These are phyloP conservation scores for Onygenales sp. DNA, from an alignment of 2,329 filamentous ascomycete species.

Conservation along the genomic window DNA sequence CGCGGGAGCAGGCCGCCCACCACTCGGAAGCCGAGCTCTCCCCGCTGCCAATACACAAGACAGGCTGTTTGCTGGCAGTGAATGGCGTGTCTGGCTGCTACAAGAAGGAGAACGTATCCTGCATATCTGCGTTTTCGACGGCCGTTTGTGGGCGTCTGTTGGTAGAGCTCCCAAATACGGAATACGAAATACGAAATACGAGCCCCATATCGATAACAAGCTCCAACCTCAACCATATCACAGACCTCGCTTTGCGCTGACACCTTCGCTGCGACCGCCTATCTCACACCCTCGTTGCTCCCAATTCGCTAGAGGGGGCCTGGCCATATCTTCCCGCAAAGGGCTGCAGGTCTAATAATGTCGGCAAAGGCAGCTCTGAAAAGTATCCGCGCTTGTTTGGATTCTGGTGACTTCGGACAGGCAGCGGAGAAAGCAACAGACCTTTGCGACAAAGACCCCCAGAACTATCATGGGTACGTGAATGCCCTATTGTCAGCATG, in stretches of 20 bases:
- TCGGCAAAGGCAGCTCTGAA: constrained; percentile 65
- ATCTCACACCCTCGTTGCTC: too few species aligned
- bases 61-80: too few species aligned
- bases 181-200: constrained; percentile 13
- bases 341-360: constrained; percentile 19
- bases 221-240: background rate
- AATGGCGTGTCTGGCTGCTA: too few species aligned
- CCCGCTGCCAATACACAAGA: too few species aligned
- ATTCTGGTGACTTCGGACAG: constrained; percentile 68
- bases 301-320: background rate
- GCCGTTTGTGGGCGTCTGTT: too few species aligned
- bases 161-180: constrained; percentile 1
- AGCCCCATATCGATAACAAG: background rate
- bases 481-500: background rate
- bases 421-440: constrained; percentile 60
- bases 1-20: background rate
- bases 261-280: background rate
- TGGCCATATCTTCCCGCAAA: background rate
- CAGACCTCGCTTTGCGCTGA: background rate
- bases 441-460: constrained; percentile 61
- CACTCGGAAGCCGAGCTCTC: background rate
- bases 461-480: constrained; percentile 71
- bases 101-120: background rate
- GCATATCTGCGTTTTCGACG: too few species aligned
- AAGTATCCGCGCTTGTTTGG: constrained; percentile 67